Evolutionary conservation across 1,284 basidiomycete species (phyloP), one percentile per base, ranked within the genome.

Genomic region (Fomitiporia mediterranea): DNA sequence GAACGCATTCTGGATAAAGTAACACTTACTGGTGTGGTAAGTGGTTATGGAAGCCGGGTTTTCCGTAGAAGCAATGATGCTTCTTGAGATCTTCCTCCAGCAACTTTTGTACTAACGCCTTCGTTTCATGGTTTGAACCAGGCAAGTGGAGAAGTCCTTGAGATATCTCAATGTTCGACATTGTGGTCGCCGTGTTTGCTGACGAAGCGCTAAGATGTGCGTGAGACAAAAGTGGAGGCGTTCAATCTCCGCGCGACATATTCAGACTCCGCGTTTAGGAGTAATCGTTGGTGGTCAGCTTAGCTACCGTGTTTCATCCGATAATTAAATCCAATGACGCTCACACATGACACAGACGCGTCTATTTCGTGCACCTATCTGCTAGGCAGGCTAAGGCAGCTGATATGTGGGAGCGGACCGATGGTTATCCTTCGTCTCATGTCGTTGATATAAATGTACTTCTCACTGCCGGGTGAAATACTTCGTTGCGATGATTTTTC

Each of bases 31-130:
- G 79, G 60, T 80, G 79, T 55, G 73, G 75, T n/a, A 86, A 70
- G 66, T 88, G 85, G 64, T 86, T 86, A 64, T 89, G 84, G 43
- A 82, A 74, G 1, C 77, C 75, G 1, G 67, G 56, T 19, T 68
- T 61, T 7, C 76, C 73, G 62, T 75, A 84, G 64, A 80, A 82
- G 61, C 79, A 81, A 62, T 86, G 83, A 62, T 84, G 78, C 7
- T 67, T 65, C 55, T 79, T 69, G 46, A 80, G 74, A 62, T 87
- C 84, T 61, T 78, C 72, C 59, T 77, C 70, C 13, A 87, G 64
- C 1, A 86, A 69, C 17, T 72, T 67, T 60, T 83, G 76, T 0
- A 72, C 69, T 7, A 71, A 63, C 15, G 62, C 64, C 50, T 80
- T 83, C 2, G 78, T 81, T 23, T 39, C 34, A 34, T 48, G 34